These are phyloP conservation scores for Emericellopsis cladophorae DNA, from an alignment of 2,329 filamentous ascomycete genomes.

Conservation along the genomic window DNA sequence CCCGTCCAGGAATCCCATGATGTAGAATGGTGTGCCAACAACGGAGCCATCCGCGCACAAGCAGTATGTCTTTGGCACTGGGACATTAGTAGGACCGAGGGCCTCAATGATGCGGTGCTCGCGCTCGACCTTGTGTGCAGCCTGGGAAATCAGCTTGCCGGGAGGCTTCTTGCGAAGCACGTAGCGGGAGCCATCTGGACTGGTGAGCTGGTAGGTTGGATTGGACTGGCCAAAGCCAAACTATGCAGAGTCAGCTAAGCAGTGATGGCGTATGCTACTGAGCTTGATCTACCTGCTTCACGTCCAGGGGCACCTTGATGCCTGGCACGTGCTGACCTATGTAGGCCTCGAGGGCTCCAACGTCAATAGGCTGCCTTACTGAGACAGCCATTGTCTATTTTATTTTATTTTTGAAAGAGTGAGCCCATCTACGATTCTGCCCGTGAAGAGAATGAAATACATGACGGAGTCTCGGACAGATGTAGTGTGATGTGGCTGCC, in stretches of 20 bases:
- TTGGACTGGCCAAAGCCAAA: conserved; percentile 3
- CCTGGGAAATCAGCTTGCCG: conserved; percentile 70
- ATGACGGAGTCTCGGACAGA: too few species aligned
- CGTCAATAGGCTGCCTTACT: conserved; percentile 1
- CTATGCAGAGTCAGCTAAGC: background rate
- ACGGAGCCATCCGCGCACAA: conserved; percentile 66
- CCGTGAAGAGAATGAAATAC: too few species aligned
- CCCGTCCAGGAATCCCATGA: conserved; percentile 83
- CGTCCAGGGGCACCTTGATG: background rate
- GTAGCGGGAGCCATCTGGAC: conserved; percentile 6
- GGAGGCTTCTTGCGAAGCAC: conserved; percentile 90
- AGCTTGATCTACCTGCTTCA: conserved; percentile 1
- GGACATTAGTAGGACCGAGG: conserved; percentile 59
- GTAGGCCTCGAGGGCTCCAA: background rate
- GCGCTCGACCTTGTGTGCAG: conserved; percentile 81
- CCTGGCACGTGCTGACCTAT: background rate
- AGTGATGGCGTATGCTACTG: too few species aligned
- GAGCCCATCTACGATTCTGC: too few species aligned
- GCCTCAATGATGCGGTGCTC: conserved; percentile 78
- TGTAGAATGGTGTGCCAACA: conserved; percentile 81
- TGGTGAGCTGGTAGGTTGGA: conserved; percentile 2
- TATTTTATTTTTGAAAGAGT: too few species aligned
- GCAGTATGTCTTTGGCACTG: conserved; percentile 63
- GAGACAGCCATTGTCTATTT: background rate
- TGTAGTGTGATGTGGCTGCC: too few species aligned